A percentile compares a stretch with the other conserved stretches of the same genome.
These are phyloP conservation scores for Plasmodium adleri DNA, from an alignment of 169 alveolate genomes.

Conservation along the genomic window DNA sequence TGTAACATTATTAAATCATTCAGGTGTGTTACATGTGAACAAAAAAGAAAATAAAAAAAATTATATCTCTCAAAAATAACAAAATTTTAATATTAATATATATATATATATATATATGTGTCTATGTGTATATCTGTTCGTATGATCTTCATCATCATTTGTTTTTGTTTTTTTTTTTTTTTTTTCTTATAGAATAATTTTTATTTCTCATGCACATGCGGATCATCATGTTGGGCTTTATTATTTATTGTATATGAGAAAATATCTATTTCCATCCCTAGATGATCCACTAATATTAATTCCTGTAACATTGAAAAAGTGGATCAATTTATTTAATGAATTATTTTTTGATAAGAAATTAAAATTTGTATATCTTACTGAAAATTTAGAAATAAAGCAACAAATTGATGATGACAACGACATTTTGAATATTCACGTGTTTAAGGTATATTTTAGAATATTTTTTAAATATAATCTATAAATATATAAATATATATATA, in stretches of 20 bases:
- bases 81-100: too few species aligned
- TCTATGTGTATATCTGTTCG: background rate
- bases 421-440: conserved; percentile 21
- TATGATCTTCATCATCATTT: background rate
- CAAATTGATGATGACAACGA: conserved; percentile 23
- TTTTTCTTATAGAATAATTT: conserved; percentile 78
- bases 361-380: conserved; percentile 21
- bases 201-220: conserved; percentile 91
- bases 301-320: conserved; percentile 75
- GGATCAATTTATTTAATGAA: conserved; percentile 49
- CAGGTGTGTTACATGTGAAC: conserved; percentile 53
- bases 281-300: conserved; percentile 68
- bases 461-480: conserved; percentile 31
- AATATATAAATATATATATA: background rate
- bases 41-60: too few species aligned
- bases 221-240: conserved; percentile 90
- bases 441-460: conserved; percentile 23
- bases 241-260: conserved; percentile 81
- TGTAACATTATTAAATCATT: conserved; percentile 65
- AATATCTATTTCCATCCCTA: conserved; percentile 65
- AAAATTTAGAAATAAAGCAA: conserved; percentile 55
- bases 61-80: too few species aligned
- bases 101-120: background rate
- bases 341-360: conserved; percentile 49
- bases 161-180: background rate